Percentiles rank a stretch among this genome's conserved stretches.
Conservation (phyloP, 805 yeast species). For the Wickerhamiella domercqiae region DNA sequence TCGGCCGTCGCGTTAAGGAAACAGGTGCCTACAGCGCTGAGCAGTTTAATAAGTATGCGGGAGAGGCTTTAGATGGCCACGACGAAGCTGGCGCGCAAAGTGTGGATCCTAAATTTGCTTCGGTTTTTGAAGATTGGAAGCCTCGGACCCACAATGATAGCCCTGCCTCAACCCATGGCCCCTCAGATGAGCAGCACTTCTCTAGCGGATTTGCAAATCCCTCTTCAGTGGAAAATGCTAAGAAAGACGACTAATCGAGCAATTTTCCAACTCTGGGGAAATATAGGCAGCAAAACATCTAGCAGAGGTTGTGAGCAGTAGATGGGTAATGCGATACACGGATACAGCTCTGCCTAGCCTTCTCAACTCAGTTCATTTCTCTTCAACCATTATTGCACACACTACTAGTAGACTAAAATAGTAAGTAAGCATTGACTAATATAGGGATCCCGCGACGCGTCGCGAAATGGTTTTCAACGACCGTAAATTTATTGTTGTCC, state of each 20-base stretch:
- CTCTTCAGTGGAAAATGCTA: too few relatives aligned
- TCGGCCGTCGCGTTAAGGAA: conserved; percentile 86
- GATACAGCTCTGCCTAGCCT: too few relatives aligned
- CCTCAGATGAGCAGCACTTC: background rate
- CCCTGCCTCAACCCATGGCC: too few relatives aligned
- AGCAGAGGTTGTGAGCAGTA: too few relatives aligned
- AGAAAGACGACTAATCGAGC: too few relatives aligned
- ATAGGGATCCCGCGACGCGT: background rate
- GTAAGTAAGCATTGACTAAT: too few relatives aligned
- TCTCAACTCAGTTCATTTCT: too few relatives aligned
- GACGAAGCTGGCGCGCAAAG: conserved; percentile 2
- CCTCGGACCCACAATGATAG: conserved; percentile 3
- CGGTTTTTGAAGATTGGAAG: conserved; percentile 15
- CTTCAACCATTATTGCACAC: too few relatives aligned
- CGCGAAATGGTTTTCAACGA: conserved; percentile 12
- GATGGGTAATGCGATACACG: too few relatives aligned
- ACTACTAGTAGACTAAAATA: too few relatives aligned
- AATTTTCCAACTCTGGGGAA: too few relatives aligned
- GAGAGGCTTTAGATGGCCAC: conserved; percentile 13
- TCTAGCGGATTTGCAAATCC: background rate
- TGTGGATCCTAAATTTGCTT: conserved; percentile 12
- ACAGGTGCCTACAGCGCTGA: conserved; percentile 65
- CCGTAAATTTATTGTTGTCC: conserved; percentile 15
- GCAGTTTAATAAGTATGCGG: conserved; percentile 44
- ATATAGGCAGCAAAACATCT: too few relatives aligned